phyloP scores from a whole-genome alignment of 1,284 basidiomycete genomes.

The Coniophora puteana region DNA sequence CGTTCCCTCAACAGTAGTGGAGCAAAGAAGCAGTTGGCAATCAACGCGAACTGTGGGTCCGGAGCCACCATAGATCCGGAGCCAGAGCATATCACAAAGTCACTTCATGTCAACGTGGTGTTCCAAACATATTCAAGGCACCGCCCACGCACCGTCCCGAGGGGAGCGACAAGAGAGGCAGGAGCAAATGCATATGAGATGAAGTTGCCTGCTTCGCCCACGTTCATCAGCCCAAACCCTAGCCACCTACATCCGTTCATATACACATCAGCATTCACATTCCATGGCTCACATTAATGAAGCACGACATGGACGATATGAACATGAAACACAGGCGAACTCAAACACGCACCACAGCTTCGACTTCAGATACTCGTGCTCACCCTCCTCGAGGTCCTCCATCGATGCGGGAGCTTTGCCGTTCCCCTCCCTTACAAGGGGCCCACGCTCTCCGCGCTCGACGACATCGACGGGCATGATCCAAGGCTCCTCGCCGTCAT shows the following conservation, averaged over 20 bases:
- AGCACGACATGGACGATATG: not conserved
- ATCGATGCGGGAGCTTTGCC: slow-evolving; percentile 9
- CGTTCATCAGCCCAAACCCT: slow-evolving; percentile 85
- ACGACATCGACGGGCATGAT: slow-evolving; percentile 31
- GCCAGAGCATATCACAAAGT: slow-evolving; percentile 1
- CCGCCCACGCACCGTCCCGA: slow-evolving; percentile 85
- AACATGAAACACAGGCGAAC: not conserved
- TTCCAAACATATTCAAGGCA: not conserved
- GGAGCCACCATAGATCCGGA: slow-evolving; percentile 2
- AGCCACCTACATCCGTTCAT: slow-evolving; percentile 67
- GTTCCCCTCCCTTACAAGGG: slow-evolving; percentile 9
- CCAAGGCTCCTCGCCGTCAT: too few species aligned
- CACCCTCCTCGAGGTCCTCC: slow-evolving; percentile 29
- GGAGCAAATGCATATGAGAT: slow-evolving; percentile 88
- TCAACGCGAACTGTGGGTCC: slow-evolving; percentile 68
- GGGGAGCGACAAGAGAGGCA: slow-evolving; percentile 91
- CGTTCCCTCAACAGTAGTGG: slow-evolving; percentile 82
- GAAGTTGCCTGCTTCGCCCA: slow-evolving; percentile 92
- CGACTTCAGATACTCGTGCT: slow-evolving; percentile 76
- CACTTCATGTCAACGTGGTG: not conserved
- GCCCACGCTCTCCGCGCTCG: slow-evolving; percentile 1
- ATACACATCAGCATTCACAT: not conserved
- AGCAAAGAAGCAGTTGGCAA: slow-evolving; percentile 94
- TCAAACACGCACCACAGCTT: slow-evolving; percentile 66
- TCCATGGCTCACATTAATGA: not conserved